Base-by-base conservation (phyloP, 2,329 filamentous ascomycete genomes). In the Penicillium sp. region DNA sequence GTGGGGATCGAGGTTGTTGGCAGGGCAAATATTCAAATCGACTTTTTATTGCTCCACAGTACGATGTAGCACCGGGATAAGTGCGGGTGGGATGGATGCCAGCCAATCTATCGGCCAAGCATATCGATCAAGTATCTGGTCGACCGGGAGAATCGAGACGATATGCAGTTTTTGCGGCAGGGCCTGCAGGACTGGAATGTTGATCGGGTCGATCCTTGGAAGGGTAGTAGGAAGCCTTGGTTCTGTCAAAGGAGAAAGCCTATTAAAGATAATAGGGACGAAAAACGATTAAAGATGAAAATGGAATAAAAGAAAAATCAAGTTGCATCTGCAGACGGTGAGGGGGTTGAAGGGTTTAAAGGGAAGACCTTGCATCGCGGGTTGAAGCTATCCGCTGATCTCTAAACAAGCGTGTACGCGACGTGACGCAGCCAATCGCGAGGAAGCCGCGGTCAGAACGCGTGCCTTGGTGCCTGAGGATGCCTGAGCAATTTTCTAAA, bases 341-440 rank as follows among this genome's bases (percentile, higher is more conserved):
- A 63, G 55, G 46, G 50, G 64, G 63, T 56, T 61, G 63, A 61
- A 58, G 59, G 54, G 50, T 63, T 62, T 62, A 67, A 61, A 52
- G 61, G 58, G 58, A 63, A 68, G 64, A 62, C 71, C 70, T 73
- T 73, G 67, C 69, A 69, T 57, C 63, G 62, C 65, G 65, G 61
- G 53, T 62, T 67, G 67, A 68, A 69, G 69, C 67, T 64, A 63
- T 69, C 59, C 55, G 64, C 64, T 60, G 69, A 72, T 69, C 69
- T 61, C 62, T 58, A 61, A 63, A 63, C 61, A 67, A 66, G 67
- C 71, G 71, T 71, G 69, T 69, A 75, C 74, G 73, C 73, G 74
- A 75, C 73, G 72, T 72, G 71, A 72, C 68, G 64, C 58, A 69
- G 67, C 72, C 71, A 73, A 73, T 72, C 72, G 70, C 70, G 68